Base-by-base conservation (phyloP, 2,329 filamentous ascomycete species). In the Chaetomium strumarium region DNA sequence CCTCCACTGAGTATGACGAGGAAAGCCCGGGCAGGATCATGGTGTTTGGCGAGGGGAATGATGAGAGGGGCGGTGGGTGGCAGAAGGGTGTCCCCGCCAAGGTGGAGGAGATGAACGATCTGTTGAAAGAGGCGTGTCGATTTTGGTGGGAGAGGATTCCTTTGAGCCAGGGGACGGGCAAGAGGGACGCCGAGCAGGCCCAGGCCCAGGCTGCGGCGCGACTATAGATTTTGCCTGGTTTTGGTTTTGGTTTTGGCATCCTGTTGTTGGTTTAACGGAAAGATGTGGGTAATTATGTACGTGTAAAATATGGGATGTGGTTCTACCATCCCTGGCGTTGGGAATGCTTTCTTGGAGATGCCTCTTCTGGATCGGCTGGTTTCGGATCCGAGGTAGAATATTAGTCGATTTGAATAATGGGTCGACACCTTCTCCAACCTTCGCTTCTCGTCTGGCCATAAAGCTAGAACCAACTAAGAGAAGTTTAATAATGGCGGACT, bases 81-180 rank as follows among this genome's bases (percentile, higher is more conserved):
- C 0, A 58, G 49, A 33, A 63, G 62, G 81, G 78, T 1, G 63
- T 68, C 2, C 68, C 75, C 1, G 77, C 73, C 0, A 62, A 72
- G 50, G 66, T 75, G 49, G 65, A 70, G 57, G 66, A 46, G 51
- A 63, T 73, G 67, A 77, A 70, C 19, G 65, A 63, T 4, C 69
- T 69, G 54, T 76, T 79, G 55, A 67, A 66, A 49, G 65, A 71
- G 46, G 74, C 79, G 61, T 82, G 78, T 59, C 64, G 68, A 12
- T 86, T 81, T 64, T 86, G 83, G 83, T 84, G 79, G 78, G 70
- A 71, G 12, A 74, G 75, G 55, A 74, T 76, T 17, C 65, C 70
- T 52, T 59, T 75, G 45, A 78, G 74, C 58, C 67, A 79, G 60
- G 74, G 73, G 8, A 67, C 67, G 53, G 72, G 68, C 1, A 67